Percentiles rank a stretch among this genome's conserved stretches.
Evolutionary conservation across 1,284 basidiomycete genomes (phyloP).

Genomic region (Boletus smithii): DNA sequence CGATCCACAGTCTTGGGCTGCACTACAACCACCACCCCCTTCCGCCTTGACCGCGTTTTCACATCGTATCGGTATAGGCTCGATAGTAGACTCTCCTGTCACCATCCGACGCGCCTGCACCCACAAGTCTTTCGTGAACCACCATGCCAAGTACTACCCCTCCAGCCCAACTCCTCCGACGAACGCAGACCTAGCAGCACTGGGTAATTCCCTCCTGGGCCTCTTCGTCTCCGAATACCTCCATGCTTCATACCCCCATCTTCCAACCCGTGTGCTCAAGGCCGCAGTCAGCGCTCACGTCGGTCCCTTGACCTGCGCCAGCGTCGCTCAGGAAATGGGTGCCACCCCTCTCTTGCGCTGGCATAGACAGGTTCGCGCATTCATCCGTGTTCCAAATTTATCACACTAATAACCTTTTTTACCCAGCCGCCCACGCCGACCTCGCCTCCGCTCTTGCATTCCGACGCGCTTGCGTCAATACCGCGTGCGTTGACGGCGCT

Average conservation of each 20-base stretch:
- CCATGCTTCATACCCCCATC: constrained; percentile 80
- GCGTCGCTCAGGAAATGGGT: constrained; percentile 81
- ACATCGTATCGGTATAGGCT: constrained; percentile 67
- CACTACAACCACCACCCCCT: constrained; percentile 66
- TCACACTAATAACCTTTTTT: constrained; percentile 9
- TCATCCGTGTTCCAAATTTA: not conserved
- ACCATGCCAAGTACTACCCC: constrained; percentile 55
- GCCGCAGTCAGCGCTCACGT: constrained; percentile 89
- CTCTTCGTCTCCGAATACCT: constrained; percentile 88
- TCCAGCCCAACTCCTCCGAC: constrained; percentile 50
- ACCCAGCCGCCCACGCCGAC: constrained; percentile 46
- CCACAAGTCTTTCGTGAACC: constrained; percentile 68
- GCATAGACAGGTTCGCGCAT: constrained; percentile 58
- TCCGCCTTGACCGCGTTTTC: constrained; percentile 73
- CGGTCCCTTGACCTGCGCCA: constrained; percentile 79
- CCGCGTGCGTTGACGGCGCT: constrained; percentile 75
- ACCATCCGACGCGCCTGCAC: constrained; percentile 73
- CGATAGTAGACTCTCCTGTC: constrained; percentile 48
- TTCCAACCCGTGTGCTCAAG: constrained; percentile 89
- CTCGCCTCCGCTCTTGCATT: constrained; percentile 54
- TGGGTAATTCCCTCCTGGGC: constrained; percentile 91
- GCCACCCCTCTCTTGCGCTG: constrained; percentile 65
- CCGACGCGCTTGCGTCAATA: constrained; percentile 74
- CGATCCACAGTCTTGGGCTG: constrained; percentile 66
- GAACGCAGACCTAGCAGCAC: constrained; percentile 75